Percentiles rank a stretch among this genome's conserved stretches.
These are phyloP conservation scores for Leccinum incarnatum DNA, from an alignment of 768 basidiomycete genomes.

Conservation along the genomic window DNA sequence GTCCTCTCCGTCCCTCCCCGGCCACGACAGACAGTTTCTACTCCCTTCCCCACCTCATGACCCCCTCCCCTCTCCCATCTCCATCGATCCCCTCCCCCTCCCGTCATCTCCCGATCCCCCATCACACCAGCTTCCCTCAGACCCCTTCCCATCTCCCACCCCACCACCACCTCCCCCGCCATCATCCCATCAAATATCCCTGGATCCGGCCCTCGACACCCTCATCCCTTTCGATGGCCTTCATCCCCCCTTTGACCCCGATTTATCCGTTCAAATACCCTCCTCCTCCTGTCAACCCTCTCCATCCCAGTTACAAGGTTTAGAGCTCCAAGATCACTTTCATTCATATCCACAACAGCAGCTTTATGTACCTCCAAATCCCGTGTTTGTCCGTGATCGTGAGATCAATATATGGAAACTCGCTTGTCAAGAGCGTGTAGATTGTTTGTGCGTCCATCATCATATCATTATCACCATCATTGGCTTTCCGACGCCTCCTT, in stretches of 20 bases:
- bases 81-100: conserved; percentile 2
- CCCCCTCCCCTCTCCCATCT: conserved; percentile 5
- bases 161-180: background rate
- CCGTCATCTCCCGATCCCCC: background rate
- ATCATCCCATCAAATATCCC: conserved; percentile 6
- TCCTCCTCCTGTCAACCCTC: conserved; percentile 6
- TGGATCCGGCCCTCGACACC: conserved; percentile 25
- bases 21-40: conserved; percentile 24
- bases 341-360: conserved; percentile 25
- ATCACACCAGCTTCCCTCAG: background rate
- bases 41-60: conserved; percentile 6
- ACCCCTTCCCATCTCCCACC: conserved; percentile 1
- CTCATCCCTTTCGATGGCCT: conserved; percentile 28
- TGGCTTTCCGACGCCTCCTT: background rate
- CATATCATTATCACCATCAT: background rate
- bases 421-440: conserved; percentile 35
- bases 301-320: conserved; percentile 14
- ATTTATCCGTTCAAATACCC: conserved; percentile 19
- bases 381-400: conserved; percentile 31
- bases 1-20: conserved; percentile 22
- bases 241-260: conserved; percentile 18
- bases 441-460: conserved; percentile 27
- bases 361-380: conserved; percentile 28
- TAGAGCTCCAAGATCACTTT: conserved; percentile 26
- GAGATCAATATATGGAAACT: conserved; percentile 36